A percentile compares a stretch with the other conserved stretches of the same genome.
Conservation (phyloP, 805 yeast species). For the Clavispora fructus region DNA sequence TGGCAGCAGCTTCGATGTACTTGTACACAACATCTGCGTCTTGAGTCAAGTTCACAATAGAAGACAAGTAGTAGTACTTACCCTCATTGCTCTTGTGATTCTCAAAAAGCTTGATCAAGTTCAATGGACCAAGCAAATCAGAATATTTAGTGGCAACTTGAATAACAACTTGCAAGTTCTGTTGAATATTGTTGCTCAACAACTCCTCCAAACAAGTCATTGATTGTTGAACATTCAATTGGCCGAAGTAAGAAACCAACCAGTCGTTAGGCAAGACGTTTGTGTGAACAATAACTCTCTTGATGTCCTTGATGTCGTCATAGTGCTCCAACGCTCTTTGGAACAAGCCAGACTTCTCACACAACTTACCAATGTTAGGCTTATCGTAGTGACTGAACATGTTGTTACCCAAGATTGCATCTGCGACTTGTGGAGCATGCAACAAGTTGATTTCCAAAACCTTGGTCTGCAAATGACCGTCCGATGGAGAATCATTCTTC, state of each 20-base stretch:
- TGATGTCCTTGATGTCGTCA: slow-evolving; percentile 91
- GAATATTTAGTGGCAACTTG: slow-evolving; percentile 97
- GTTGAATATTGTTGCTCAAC: slow-evolving; percentile 70
- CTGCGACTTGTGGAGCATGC: slow-evolving; percentile 99
- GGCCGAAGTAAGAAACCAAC: slow-evolving; percentile 90
- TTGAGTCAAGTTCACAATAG: slow-evolving; percentile 88
- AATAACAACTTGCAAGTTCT: slow-evolving; percentile 85
- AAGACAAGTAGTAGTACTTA: slow-evolving; percentile 85
- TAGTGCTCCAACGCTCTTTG: slow-evolving; percentile 96
- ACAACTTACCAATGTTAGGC: slow-evolving; percentile 82
- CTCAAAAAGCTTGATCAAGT: slow-evolving; percentile 86
- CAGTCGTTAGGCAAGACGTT: slow-evolving; percentile 83
- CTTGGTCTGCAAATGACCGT: slow-evolving; percentile 93
- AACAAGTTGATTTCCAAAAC: slow-evolving; percentile 85
- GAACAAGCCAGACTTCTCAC: slow-evolving; percentile 93
- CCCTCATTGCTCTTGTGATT: slow-evolving; percentile 92
- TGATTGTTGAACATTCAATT: slow-evolving; percentile 89
- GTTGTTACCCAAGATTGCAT: slow-evolving; percentile 92
- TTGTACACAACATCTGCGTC: slow-evolving; percentile 95
- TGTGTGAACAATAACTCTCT: slow-evolving; percentile 89
- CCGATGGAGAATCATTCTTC: slow-evolving; percentile 88
- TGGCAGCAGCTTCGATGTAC: slow-evolving; percentile 92
- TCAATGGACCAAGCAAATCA: slow-evolving; percentile 82
- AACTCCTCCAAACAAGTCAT: slow-evolving; percentile 82
- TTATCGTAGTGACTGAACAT: slow-evolving; percentile 96